phyloP scores from a whole-genome alignment of 176 grass and related monocot genomes.

The Canna indica region DNA sequence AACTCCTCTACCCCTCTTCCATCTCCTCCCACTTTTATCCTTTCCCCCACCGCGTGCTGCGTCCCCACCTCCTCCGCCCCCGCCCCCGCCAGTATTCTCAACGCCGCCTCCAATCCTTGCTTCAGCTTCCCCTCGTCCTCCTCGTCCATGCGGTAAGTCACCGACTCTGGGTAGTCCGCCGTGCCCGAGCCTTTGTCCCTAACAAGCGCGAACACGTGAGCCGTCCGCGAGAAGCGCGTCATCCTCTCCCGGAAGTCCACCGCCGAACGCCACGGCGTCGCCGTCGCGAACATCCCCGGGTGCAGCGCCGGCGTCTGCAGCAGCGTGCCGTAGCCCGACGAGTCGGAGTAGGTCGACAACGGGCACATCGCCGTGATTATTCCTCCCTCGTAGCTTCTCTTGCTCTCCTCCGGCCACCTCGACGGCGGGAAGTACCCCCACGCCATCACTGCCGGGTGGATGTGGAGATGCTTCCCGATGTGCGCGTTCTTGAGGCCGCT shows the following conservation, averaged over 20 bases:
- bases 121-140: slow-evolving; percentile 13
- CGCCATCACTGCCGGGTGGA: slow-evolving; percentile 21
- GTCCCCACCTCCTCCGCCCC: slow-evolving; percentile 23
- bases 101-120: background rate
- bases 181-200: slow-evolving; percentile 15
- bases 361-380: slow-evolving; percentile 17
- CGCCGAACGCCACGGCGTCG: slow-evolving; percentile 13
- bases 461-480: slow-evolving; percentile 26
- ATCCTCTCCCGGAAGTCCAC: slow-evolving; percentile 18
- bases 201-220: slow-evolving; percentile 15
- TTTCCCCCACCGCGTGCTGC: slow-evolving; percentile 11
- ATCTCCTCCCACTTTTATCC: background rate
- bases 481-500: slow-evolving; percentile 19
- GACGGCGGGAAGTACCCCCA: slow-evolving; percentile 20
- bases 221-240: slow-evolving; percentile 17
- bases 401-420: background rate
- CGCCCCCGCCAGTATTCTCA: slow-evolving; percentile 15
- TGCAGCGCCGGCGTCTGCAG: slow-evolving; percentile 24
- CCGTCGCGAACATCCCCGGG: slow-evolving; percentile 22
- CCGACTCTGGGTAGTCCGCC: background rate
- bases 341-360: background rate
- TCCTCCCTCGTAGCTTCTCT: slow-evolving; percentile 17
- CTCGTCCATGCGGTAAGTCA: slow-evolving; percentile 4
- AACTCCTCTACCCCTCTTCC: background rate
- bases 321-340: slow-evolving; percentile 11